Evolutionary conservation across 257 asterid genomes (phyloP).

Genomic region (Voacanga thouarsii): DNA sequence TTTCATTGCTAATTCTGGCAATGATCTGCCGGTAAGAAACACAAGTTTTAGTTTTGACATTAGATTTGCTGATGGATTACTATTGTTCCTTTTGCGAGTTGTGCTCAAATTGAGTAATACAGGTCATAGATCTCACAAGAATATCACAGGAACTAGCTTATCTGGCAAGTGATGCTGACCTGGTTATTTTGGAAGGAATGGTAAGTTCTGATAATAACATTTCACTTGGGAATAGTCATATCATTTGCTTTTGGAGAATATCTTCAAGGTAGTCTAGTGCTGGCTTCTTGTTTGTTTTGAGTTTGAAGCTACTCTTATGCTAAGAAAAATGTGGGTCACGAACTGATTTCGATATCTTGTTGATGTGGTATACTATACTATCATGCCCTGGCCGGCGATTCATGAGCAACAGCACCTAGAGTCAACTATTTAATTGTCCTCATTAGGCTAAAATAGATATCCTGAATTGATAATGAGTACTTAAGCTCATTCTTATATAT

Average conservation of each 20-base stretch:
- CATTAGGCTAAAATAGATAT: too few relatives aligned
- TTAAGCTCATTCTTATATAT: too few relatives aligned
- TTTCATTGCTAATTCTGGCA: conserved; percentile 83
- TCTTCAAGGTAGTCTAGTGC: neutral
- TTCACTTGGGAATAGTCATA: neutral
- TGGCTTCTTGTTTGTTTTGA: neutral
- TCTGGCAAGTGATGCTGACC: conserved; percentile 84
- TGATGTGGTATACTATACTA: neutral
- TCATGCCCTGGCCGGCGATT: too few relatives aligned
- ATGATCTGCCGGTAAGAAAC: conserved; percentile 85
- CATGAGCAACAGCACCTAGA: too few relatives aligned
- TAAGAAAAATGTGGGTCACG: neutral
- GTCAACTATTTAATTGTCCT: too few relatives aligned
- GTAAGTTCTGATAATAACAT: conserved; percentile 30
- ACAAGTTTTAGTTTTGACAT: conserved; percentile 3
- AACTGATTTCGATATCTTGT: neutral
- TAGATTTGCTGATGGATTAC: neutral
- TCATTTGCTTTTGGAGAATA: neutral
- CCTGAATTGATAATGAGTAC: too few relatives aligned
- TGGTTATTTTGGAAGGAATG: conserved; percentile 96
- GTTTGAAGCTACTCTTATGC: neutral
- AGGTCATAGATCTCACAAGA: conserved; percentile 86
- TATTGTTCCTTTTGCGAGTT: conserved; percentile 1
- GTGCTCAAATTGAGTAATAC: conserved; percentile 6
- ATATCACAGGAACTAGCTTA: conserved; percentile 91